These are phyloP conservation scores for Iodosphaeria phyllophila DNA, from an alignment of 2,329 filamentous ascomycete genomes.

Conservation along the genomic window DNA sequence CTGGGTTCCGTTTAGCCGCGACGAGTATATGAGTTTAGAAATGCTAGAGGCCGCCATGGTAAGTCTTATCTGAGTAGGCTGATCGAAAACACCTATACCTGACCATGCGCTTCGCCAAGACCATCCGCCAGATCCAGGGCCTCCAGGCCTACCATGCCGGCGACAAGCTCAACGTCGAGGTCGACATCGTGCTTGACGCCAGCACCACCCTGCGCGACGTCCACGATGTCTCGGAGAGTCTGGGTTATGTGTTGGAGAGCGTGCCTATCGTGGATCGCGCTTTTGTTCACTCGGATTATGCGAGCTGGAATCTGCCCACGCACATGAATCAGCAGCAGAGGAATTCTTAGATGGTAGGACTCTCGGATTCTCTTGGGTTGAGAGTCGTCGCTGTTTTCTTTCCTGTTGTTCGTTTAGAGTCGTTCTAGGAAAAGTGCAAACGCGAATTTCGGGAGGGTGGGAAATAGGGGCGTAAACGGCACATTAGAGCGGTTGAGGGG, in stretches of 20 bases:
- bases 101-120: constrained; percentile 82
- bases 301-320: constrained; percentile 41
- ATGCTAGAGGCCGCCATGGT: too few relatives aligned
- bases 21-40: too few relatives aligned
- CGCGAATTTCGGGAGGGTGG: too few relatives aligned
- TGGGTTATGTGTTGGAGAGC: constrained; percentile 73
- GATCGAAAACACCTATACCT: too few relatives aligned
- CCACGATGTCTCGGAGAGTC: constrained; percentile 47
- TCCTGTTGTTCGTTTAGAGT: too few relatives aligned
- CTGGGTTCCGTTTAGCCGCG: constrained; percentile 1
- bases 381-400: too few relatives aligned
- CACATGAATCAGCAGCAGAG: constrained; percentile 28
- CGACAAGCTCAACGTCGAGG: constrained; percentile 68
- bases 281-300: constrained; percentile 50
- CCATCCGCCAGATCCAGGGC: constrained; percentile 72
- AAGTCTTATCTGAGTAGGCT: constrained; percentile 38
- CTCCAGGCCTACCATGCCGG: constrained; percentile 72
- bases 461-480: too few relatives aligned
- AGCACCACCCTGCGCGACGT: constrained; percentile 58
- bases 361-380: too few relatives aligned
- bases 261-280: constrained; percentile 61
- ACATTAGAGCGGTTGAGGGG: too few relatives aligned
- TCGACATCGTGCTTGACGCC: constrained; percentile 69
- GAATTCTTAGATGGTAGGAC: too few relatives aligned
- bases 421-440: too few relatives aligned